Conservation (phyloP, 1,284 basidiomycete species). For the Cryptococcus wingfieldii region DNA sequence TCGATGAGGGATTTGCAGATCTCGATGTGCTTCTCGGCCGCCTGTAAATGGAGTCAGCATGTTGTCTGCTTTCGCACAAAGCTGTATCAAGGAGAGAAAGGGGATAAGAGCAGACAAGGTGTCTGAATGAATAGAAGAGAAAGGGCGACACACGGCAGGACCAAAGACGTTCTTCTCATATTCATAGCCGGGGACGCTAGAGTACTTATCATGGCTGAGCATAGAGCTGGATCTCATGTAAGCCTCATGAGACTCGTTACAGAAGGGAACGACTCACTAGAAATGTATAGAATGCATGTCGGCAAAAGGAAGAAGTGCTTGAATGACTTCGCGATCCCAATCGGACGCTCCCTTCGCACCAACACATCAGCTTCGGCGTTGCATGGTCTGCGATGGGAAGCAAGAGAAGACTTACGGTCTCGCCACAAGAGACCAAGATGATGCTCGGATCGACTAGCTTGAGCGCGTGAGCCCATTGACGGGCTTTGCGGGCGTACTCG, state of each 20-base stretch:
- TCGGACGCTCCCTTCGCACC: constrained; percentile 34
- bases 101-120: background rate
- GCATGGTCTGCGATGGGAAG: background rate
- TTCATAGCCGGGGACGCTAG: constrained; percentile 25
- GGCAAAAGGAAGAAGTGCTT: constrained; percentile 35
- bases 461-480: constrained; percentile 63
- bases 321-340: constrained; percentile 50
- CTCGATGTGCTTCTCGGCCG: constrained; percentile 49
- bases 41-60: constrained; percentile 16
- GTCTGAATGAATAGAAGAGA: background rate
- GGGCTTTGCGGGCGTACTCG: constrained; percentile 59
- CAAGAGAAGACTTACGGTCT: constrained; percentile 48
- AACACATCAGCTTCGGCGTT: background rate
- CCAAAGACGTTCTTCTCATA: constrained; percentile 53
- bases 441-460: constrained; percentile 60
- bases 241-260: background rate
- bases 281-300: constrained; percentile 50
- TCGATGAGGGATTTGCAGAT: constrained; percentile 50
- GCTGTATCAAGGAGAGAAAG: background rate
- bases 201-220: constrained; percentile 29
- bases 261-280: constrained; percentile 21
- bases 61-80: background rate
- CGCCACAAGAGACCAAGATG: constrained; percentile 59
- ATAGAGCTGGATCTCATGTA: constrained; percentile 18
- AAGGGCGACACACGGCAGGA: constrained; percentile 32